Evolutionary conservation across 2,329 filamentous ascomycete species (phyloP).

Genomic region (Neonectria neomacrospora): DNA sequence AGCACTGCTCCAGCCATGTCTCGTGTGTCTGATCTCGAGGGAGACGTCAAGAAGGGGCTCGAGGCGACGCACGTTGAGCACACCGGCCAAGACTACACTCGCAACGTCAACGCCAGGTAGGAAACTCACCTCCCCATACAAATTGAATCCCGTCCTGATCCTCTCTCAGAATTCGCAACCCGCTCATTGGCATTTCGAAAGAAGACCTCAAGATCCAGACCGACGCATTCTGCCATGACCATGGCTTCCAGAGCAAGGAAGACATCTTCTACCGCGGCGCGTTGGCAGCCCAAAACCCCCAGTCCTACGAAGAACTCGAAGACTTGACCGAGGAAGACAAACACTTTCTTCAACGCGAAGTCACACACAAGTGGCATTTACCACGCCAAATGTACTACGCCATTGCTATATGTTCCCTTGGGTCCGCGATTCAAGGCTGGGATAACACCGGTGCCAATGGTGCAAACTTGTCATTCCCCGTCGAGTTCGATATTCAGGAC

Average conservation of each 20-base stretch:
- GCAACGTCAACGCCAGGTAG: slow-evolving; percentile 49
- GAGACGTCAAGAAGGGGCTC: slow-evolving; percentile 29
- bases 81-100: slow-evolving; percentile 40
- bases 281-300: slow-evolving; percentile 43
- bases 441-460: slow-evolving; percentile 57
- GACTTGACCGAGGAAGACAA: slow-evolving; percentile 44
- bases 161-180: slow-evolving; percentile 42
- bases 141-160: background rate
- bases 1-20: slow-evolving; percentile 9
- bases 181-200: slow-evolving; percentile 40
- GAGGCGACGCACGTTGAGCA: slow-evolving; percentile 31
- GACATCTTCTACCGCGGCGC: slow-evolving; percentile 45
- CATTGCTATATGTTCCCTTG: slow-evolving; percentile 46
- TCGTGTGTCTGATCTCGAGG: slow-evolving; percentile 36
- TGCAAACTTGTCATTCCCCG: slow-evolving; percentile 53
- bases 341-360: slow-evolving; percentile 37
- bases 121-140: background rate
- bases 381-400: slow-evolving; percentile 43
- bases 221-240: slow-evolving; percentile 41
- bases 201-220: slow-evolving; percentile 38
- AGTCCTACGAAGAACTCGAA: slow-evolving; percentile 32
- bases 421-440: slow-evolving; percentile 54
- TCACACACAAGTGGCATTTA: slow-evolving; percentile 45
- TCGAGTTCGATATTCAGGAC: slow-evolving; percentile 49
- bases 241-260: slow-evolving; percentile 41